Base-by-base conservation (phyloP, 345 rosid species). In the Gynandropsis gynandra region DNA sequence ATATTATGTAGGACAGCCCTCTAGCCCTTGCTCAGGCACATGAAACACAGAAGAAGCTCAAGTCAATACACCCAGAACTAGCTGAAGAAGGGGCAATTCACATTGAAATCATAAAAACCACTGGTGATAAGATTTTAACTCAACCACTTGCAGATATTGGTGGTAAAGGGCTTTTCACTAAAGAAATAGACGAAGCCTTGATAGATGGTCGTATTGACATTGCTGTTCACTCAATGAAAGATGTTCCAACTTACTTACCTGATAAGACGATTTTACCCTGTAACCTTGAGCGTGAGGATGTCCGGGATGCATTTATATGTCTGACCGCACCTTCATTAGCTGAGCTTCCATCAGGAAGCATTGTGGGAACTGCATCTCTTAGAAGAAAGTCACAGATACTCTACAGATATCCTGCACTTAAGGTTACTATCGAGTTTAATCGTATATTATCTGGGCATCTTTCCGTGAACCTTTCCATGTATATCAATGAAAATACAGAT, bases 61-160 rank as follows among this genome's bases (percentile, higher is more conserved):
- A 67, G 83, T 77, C 82, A 0, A 46, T 50, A 42, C 94, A 92
- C 48, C 79, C 82, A 0, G 97, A 87, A 57, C 80, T 92, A 29
- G 74, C 79, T 5, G 87, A 82, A 71, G 95, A 92, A 41, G 93
- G 98, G 56, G 98, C 95, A 14, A 78, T 92, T 38, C 66, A 87
- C 54, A 85, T 92, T 33, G 96, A 85, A 69, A 77, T 87, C 42
- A 92, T 92, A 42, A 87, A 92, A 70, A 92, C 98, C 33, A 92
- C 98, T 0, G 97, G 98, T 57, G 98, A 87, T 67, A 85, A 92
- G 68, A 87, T 92, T 44, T 74, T 82, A 16, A 66, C 78, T 18
- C 95, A 87, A 60, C 98, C 98, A 8, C 97, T 92, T 51, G 97
- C 98, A 29, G 97, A 92, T 61, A 92, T 92, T 13, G 98, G 98